Percentiles rank a stretch among this genome's conserved stretches.
Conservation (phyloP, 345 rosid species). For the Streptanthus diversifolius region DNA sequence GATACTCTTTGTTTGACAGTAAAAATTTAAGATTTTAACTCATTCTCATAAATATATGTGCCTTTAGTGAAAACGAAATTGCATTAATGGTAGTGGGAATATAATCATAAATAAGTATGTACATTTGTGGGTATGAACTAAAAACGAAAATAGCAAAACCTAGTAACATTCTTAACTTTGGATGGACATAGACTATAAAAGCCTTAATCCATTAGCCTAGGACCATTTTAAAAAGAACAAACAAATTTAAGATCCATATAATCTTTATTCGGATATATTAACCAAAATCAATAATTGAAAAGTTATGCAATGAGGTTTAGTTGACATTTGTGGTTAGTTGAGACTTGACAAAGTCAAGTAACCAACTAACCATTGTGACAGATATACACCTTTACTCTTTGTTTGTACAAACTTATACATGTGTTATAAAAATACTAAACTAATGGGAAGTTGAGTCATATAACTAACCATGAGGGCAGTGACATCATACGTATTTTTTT, state of each 20-base stretch:
- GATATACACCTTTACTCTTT: slow-evolving; percentile 9
- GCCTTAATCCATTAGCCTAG: too few species aligned
- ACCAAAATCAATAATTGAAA: neutral
- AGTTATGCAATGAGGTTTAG: slow-evolving; percentile 12
- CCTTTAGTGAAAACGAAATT: neutral
- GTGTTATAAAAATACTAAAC: neutral
- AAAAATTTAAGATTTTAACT: neutral
- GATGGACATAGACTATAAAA: neutral
- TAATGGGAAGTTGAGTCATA: neutral
- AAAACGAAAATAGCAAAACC: neutral
- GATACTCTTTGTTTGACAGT: neutral
- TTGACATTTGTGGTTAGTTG: slow-evolving; percentile 20
- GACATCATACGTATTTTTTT: too few species aligned
- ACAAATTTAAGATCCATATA: too few species aligned
- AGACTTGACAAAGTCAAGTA: slow-evolving; percentile 9
- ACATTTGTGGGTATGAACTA: neutral
- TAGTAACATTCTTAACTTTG: neutral
- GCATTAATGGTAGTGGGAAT: neutral
- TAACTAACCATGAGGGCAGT: too few species aligned
- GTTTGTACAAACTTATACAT: neutral
- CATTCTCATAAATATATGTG: neutral
- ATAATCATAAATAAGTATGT: neutral
- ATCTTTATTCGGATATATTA: neutral
- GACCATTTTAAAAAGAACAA: too few species aligned
- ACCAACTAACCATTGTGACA: slow-evolving; percentile 20